Percentiles rank a stretch among this genome's conserved stretches.
phyloP scores from a whole-genome alignment of 306 rosid species.

The Trichosanthes cucumerina region DNA sequence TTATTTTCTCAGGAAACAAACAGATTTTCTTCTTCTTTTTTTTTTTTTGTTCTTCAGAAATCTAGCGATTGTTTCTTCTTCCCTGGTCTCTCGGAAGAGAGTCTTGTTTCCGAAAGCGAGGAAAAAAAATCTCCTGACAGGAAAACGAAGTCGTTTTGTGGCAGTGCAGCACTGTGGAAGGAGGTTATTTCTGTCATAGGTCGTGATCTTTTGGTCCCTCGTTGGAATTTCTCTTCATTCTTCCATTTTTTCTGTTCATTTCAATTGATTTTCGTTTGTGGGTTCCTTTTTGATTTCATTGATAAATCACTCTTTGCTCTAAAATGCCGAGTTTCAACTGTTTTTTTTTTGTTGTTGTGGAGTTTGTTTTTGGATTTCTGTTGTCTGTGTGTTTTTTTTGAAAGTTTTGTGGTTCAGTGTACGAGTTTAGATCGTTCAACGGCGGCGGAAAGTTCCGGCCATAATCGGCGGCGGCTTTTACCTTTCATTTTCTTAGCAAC shows the following conservation, averaged over 20 bases:
- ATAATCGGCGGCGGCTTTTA: not conserved
- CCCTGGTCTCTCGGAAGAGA: not conserved
- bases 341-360: not conserved
- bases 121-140: not conserved
- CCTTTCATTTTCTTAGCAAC: not conserved
- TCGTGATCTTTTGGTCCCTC: not conserved
- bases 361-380: not conserved
- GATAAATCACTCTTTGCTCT: not conserved
- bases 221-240: not conserved
- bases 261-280: not conserved
- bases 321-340: not conserved
- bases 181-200: slow-evolving; percentile 9
- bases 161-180: slow-evolving; percentile 4
- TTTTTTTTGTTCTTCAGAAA: not conserved
- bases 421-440: slow-evolving; percentile 23
- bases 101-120: not conserved
- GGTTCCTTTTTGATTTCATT: not conserved
- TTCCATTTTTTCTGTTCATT: not conserved
- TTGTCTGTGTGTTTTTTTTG: not conserved
- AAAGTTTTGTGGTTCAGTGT: not conserved
- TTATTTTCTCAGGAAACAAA: slow-evolving; percentile 32
- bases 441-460: slow-evolving; percentile 7
- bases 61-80: slow-evolving; percentile 18
- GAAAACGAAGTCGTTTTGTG: slow-evolving; percentile 9
- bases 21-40: not conserved